Evolutionary conservation across 768 basidiomycete genomes (phyloP).

Genomic region (Infundibulicybe gibba): DNA sequence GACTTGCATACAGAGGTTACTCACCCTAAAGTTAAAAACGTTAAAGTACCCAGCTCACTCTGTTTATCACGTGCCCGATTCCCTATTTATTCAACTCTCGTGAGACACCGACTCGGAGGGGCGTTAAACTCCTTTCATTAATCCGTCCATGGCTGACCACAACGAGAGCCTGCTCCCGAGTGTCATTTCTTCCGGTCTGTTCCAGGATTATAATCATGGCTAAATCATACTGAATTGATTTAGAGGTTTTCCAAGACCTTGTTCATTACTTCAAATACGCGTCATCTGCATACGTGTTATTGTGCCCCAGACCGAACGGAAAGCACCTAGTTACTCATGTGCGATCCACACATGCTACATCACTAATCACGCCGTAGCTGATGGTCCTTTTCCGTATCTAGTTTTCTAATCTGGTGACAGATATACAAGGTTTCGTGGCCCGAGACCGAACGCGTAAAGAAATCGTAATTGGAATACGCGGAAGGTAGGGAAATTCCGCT

Average conservation of each 20-base stretch:
- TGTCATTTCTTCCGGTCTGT: too few species aligned
- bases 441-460: constrained; percentile 42
- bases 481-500: constrained; percentile 33
- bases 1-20: too few species aligned
- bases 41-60: too few species aligned
- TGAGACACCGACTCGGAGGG: too few species aligned
- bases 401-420: constrained; percentile 39
- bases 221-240: too few species aligned
- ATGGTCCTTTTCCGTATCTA: constrained; percentile 11
- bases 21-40: too few species aligned
- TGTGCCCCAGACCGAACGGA: constrained; percentile 50
- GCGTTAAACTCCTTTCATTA: too few species aligned
- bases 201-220: too few species aligned
- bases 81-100: too few species aligned
- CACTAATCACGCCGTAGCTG: not conserved
- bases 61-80: too few species aligned
- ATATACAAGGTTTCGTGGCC: constrained; percentile 48
- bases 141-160: too few species aligned
- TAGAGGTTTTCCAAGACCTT: constrained; percentile 40
- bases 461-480: constrained; percentile 45
- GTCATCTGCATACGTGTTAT: constrained; percentile 40
- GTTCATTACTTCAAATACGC: constrained; percentile 55
- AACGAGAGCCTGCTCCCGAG: too few species aligned
- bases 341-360: not conserved
- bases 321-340: constrained; percentile 35